Base-by-base conservation (phyloP, 345 rosid genomes). In the Moringa oleifera region DNA sequence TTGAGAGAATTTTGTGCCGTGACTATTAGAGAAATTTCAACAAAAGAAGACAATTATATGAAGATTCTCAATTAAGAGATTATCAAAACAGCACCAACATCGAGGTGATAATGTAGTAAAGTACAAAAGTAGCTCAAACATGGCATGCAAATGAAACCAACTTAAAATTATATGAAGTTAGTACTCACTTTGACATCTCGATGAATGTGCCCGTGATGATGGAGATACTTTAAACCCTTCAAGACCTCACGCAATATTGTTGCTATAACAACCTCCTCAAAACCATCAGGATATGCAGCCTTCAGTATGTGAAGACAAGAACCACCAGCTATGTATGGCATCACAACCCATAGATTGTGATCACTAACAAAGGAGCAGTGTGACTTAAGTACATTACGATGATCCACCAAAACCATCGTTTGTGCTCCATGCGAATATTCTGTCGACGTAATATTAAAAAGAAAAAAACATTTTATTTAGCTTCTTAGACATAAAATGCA, bases 301-400 rank as follows among this genome's bases (percentile, higher is more conserved):
- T 94, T 94, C 66, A 94, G 61, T 46, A 94, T 90, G 72, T 94
- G 99, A 68, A 90, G 97, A 71, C 96, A 94, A 61, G 99, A 94
- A 20, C 99, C 99, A 33, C 99, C 99, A 53, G 99, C 71, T 97
- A 94, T 94, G 77, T 72, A 94, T 21, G 99, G 97, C 99, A 94
- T 94, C 53, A 90, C 88, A 47, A 94, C 91, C 99, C 99, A 94
- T 66, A 94, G 57, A 70, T 81, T 94, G 61, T 94, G 99, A 58
- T 86, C 97, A 54, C 72, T 85, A 59, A 90, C 99, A 61, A 94
- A 94, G 17, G 97, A 94, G 68, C 99, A 94, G 68, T 86, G 89
- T 9, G 99, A 91, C 73, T 82, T 86, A 73, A 94, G 89, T 60
- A 94, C 87, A 76, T 90, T 94, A 24, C 90, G 89, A 75, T 94